Percentiles rank a stretch among this genome's conserved stretches.
Conservation (phyloP, 2,329 filamentous ascomycete species). For the Aspergillus arachidicola region DNA sequence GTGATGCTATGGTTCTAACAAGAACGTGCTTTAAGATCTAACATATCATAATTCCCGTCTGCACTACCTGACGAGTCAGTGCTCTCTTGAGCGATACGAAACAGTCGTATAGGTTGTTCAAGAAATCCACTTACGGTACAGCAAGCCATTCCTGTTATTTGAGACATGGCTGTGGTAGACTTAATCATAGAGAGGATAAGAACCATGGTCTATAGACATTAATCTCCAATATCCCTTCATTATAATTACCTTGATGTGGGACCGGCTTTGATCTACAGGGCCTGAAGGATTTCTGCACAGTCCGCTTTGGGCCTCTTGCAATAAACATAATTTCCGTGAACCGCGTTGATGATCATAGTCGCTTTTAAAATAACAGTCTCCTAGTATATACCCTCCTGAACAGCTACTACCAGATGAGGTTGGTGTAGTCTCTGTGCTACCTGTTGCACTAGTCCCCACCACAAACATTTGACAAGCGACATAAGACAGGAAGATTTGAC, state of each 20-base stretch:
- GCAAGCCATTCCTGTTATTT: not conserved
- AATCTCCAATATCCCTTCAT: not conserved
- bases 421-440: too few relatives aligned
- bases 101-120: not conserved
- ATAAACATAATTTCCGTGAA: too few relatives aligned
- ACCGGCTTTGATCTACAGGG: too few relatives aligned
- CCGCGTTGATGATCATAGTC: not conserved
- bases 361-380: not conserved
- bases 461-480: too few relatives aligned
- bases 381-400: not conserved
- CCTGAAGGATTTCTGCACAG: too few relatives aligned
- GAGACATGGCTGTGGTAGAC: not conserved
- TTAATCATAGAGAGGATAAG: not conserved
- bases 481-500: not conserved
- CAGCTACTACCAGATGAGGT: not conserved
- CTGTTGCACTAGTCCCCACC: too few relatives aligned
- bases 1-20: not conserved
- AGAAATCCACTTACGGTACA: not conserved
- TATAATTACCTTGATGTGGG: not conserved
- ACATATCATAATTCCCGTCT: not conserved
- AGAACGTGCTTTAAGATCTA: not conserved
- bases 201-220: not conserved
- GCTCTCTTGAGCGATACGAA: not conserved
- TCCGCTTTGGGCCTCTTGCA: too few relatives aligned
- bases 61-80: not conserved